Percentiles rank a stretch among this genome's conserved stretches.
Conservation (phyloP, 805 yeast species). For the Yarrowia divulgata region DNA sequence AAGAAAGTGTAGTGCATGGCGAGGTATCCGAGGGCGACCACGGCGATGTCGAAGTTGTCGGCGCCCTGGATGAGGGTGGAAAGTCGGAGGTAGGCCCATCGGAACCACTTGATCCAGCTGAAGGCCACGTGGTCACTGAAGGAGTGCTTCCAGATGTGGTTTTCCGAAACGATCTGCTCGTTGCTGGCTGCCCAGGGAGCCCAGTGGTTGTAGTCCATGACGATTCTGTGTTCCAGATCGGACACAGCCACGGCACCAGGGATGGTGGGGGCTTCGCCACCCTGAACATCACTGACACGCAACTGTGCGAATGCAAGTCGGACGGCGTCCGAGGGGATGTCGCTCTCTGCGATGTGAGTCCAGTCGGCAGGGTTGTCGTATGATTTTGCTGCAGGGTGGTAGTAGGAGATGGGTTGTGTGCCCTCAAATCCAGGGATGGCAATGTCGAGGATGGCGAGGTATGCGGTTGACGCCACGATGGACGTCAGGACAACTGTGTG, state of each 20-base stretch:
- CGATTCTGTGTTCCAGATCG: constrained; percentile 42
- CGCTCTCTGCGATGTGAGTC: constrained; percentile 37
- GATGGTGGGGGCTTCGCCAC: constrained; percentile 42
- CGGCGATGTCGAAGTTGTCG: constrained; percentile 82
- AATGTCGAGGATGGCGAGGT: constrained; percentile 63
- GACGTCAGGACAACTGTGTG: constrained; percentile 79
- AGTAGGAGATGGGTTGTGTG: constrained; percentile 43
- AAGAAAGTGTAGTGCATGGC: constrained; percentile 88
- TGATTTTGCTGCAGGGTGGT: constrained; percentile 41
- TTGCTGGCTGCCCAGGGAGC: constrained; percentile 47
- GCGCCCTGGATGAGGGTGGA: constrained; percentile 61
- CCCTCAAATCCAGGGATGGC: constrained; percentile 48
- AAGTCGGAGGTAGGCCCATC: constrained; percentile 49
- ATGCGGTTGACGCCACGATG: constrained; percentile 78
- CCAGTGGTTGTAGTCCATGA: constrained; percentile 46
- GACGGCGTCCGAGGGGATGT: constrained; percentile 41
- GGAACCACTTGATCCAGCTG: constrained; percentile 51
- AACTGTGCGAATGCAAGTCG: constrained; percentile 43
- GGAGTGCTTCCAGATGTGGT: constrained; percentile 42
- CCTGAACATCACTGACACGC: constrained; percentile 44
- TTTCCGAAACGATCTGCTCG: constrained; percentile 42
- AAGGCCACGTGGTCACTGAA: constrained; percentile 45
- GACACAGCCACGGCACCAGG: constrained; percentile 41
- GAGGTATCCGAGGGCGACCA: constrained; percentile 78
- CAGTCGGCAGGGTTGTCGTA: constrained; percentile 38